Evolutionary conservation across 2,329 filamentous ascomycete species (phyloP), one percentile per base, ranked within the genome.

Genomic region (Incumbomyces delicatus): DNA sequence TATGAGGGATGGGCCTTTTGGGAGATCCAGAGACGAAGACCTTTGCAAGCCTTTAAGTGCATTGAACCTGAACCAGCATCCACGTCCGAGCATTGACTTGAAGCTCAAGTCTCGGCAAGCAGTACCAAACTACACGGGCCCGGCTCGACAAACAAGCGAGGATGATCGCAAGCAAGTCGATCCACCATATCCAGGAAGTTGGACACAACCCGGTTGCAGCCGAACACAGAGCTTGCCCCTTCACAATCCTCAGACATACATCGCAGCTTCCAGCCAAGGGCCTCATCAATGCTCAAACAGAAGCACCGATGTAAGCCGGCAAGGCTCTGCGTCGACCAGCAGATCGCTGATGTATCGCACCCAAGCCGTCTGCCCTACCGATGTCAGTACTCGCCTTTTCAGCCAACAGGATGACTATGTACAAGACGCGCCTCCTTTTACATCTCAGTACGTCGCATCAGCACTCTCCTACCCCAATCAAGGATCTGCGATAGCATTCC

Each of bases 31-130:
- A 27, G 22, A 8, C 38, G 12, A 18, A 40, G 13, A 61, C 13
- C 56, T 66, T 29, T 53, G 62, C 13, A 49, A 59, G 6, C 22
- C 22, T 27, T 27, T 27, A 8, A 27, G 22, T 8, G 22, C 5
- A 58, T 63, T 10, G 57, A 63, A 37, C 53, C 67, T 14, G 61
- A 16, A 29, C 30, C 20, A 22, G 38, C 18, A 40, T n/a, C 38
- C 11, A 13, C 16, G 16, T 5, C 18, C 11, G 6, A 13, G 22
- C 38, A 10, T 6, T 40, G 8, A 40, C 11, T 40, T 66, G 1
- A 59, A 62, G 17, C 50, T 53, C 34, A 58, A 61, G 14, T 56
- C 22, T 18, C 38, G 30, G 20, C 17, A 27, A 29, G 12, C 18
- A 10, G 18, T 29, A 6, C 17, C 17, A 20, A 40, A 29, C 38